These are phyloP conservation scores for Begonia peltatifolia DNA, from an alignment of 306 rosid genomes.

Conservation along the genomic window DNA sequence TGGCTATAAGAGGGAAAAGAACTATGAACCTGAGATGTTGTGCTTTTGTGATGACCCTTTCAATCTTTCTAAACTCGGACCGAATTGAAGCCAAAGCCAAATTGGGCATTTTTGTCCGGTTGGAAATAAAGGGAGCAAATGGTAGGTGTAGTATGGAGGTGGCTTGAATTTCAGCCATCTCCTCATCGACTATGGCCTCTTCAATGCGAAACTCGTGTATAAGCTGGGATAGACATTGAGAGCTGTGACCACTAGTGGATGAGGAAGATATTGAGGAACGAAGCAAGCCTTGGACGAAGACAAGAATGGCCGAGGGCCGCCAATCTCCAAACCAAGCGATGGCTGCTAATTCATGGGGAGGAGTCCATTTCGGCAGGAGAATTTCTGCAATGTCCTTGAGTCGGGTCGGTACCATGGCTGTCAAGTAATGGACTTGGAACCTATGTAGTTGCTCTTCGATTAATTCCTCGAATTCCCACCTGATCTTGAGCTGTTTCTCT, in stretches of 20 bases:
- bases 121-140: conserved; percentile 13
- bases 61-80: conserved; percentile 30
- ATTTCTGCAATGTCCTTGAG: conserved; percentile 24
- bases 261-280: conserved; percentile 5
- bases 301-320: conserved; percentile 32
- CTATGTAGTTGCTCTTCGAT: conserved; percentile 32
- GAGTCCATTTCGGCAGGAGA: conserved; percentile 27
- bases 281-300: conserved; percentile 17
- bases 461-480: conserved; percentile 31
- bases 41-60: conserved; percentile 25
- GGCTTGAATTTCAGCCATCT: conserved; percentile 42
- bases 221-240: conserved; percentile 19
- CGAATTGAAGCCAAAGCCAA: conserved; percentile 16
- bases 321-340: conserved; percentile 33
- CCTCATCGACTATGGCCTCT: conserved; percentile 30
- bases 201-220: conserved; percentile 25
- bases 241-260: conserved; percentile 3
- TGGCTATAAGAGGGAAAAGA: neutral
- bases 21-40: conserved; percentile 26
- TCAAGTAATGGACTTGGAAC: conserved; percentile 21
- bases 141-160: conserved; percentile 28
- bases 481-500: conserved; percentile 24
- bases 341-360: conserved; percentile 18
- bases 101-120: neutral
- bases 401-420: conserved; percentile 19